A percentile compares a stretch with the other conserved stretches of the same genome.
Evolutionary conservation across 257 asterid genomes (phyloP).

Genomic region (Linaria vulgaris): DNA sequence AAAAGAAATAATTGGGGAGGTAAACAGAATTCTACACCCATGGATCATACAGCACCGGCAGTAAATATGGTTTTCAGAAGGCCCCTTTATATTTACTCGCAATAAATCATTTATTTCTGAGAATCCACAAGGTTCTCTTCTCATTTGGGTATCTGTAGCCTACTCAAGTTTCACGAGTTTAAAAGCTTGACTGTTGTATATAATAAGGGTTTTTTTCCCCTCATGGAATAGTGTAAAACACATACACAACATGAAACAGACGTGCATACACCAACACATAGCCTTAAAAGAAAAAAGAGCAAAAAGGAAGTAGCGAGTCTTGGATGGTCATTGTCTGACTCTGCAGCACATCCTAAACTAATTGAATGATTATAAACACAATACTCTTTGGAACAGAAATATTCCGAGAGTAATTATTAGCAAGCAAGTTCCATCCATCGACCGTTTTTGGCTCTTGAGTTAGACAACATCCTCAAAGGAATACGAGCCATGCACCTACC

Average conservation of each 20-base stretch:
- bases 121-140: too few relatives aligned
- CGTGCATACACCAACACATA: background rate
- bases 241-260: background rate
- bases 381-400: background rate
- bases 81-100: background rate
- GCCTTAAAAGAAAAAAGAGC: background rate
- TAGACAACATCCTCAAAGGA: background rate
- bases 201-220: background rate
- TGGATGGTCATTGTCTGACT: background rate
- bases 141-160: too few relatives aligned
- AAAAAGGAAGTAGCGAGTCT: background rate
- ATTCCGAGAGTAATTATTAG: too few relatives aligned
- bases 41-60: background rate
- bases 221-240: background rate
- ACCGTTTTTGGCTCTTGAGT: background rate
- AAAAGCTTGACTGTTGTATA: too few relatives aligned
- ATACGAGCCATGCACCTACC: background rate
- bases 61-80: background rate
- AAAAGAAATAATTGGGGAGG: constrained; percentile 1
- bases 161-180: too few relatives aligned
- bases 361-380: background rate
- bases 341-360: background rate
- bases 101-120: background rate
- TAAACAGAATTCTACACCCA: constrained; percentile 7
- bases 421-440: background rate